phyloP scores from a whole-genome alignment of 2,329 filamentous ascomycete species.

The Lachnellula subtilissima region DNA sequence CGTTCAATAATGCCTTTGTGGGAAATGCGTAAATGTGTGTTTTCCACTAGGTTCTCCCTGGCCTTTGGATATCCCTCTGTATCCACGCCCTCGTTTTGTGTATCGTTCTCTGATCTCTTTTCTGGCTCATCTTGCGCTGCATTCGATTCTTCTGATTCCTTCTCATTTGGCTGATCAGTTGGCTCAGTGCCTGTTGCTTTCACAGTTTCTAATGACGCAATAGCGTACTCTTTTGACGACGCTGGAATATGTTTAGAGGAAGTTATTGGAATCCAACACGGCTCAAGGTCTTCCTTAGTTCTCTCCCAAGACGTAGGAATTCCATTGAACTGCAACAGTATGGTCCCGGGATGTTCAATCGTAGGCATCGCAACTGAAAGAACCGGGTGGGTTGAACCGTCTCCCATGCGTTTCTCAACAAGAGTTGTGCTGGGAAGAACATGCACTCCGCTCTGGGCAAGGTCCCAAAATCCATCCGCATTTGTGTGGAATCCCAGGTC shows the following conservation, averaged over 20 bases:
- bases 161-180: background rate
- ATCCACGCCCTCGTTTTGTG: background rate
- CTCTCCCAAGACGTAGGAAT: background rate
- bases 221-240: background rate
- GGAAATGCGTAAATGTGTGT: background rate
- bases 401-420: background rate
- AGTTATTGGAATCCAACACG: background rate
- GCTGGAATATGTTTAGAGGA: background rate
- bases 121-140: too few species aligned
- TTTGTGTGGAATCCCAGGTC: background rate
- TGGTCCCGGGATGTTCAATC: background rate
- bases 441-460: background rate
- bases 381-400: background rate
- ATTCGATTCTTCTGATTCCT: background rate
- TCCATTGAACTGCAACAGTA: background rate
- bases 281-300: background rate
- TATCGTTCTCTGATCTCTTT: too few species aligned
- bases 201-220: background rate
- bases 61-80: background rate
- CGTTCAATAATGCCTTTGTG: background rate
- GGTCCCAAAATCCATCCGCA: background rate
- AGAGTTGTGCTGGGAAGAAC: background rate
- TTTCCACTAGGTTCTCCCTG: background rate
- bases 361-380: constrained; percentile 1
- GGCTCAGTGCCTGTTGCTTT: background rate